Percentiles rank a stretch among this genome's conserved stretches.
These are phyloP conservation scores for Flaveria linearis DNA, from an alignment of 129 eudicot genomes.

Conservation along the genomic window DNA sequence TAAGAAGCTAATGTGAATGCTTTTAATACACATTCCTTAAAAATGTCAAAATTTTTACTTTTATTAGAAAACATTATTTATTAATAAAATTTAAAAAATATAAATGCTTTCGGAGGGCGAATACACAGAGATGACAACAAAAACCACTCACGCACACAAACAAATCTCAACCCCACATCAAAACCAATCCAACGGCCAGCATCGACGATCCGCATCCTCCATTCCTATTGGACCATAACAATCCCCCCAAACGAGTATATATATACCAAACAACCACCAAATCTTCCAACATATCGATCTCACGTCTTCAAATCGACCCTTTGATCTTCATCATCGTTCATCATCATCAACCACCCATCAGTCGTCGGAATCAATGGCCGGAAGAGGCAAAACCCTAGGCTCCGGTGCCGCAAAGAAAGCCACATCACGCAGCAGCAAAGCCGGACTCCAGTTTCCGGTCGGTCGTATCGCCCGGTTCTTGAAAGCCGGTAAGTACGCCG, in stretches of 20 bases:
- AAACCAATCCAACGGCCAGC: conserved; percentile 27
- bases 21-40: too few relatives aligned
- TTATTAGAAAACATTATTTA: too few relatives aligned
- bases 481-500: conserved; percentile 44
- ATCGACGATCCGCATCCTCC: conserved; percentile 40
- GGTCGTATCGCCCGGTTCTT: conserved; percentile 47
- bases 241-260: conserved; percentile 8
- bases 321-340: background rate
- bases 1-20: too few relatives aligned
- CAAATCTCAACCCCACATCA: conserved; percentile 23
- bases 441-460: conserved; percentile 46
- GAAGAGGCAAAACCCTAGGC: conserved; percentile 42
- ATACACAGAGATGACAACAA: background rate
- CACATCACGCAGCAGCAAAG: conserved; percentile 42
- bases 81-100: background rate
- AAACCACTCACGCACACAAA: background rate
- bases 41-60: too few relatives aligned
- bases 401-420: conserved; percentile 43
- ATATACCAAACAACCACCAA: conserved; percentile 29
- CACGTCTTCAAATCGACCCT: background rate
- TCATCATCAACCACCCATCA: background rate
- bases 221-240: conserved; percentile 34
- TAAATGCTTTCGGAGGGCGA: background rate
- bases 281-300: background rate
- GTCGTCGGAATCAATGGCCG: conserved; percentile 26